Percentiles rank a stretch among this genome's conserved stretches.
Evolutionary conservation across 768 basidiomycete genomes (phyloP).

Genomic region (Boletus sp.): DNA sequence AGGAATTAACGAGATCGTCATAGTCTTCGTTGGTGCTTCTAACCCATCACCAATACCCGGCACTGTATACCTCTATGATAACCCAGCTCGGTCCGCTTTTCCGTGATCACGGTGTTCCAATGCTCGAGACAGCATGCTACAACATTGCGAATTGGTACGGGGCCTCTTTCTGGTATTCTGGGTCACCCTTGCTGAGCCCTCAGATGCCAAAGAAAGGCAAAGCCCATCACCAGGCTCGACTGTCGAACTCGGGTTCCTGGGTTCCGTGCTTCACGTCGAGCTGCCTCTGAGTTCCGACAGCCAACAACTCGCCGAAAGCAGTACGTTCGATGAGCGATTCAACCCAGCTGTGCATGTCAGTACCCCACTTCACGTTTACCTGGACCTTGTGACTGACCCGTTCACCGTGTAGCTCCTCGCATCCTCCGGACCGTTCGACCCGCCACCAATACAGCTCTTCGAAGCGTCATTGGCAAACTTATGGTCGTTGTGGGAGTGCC

Average conservation of each 20-base stretch:
- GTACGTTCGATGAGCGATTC: conserved; percentile 49
- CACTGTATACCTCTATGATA: conserved; percentile 71
- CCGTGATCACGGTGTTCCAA: conserved; percentile 67
- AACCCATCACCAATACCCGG: conserved; percentile 75
- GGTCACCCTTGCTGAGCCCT: conserved; percentile 7
- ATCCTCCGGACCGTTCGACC: conserved; percentile 54
- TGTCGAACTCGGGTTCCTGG: conserved; percentile 81
- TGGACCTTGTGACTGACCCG: not conserved
- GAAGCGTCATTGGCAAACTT: conserved; percentile 63
- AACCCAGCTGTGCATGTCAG: conserved; percentile 51
- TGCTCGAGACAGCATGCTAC: conserved; percentile 83
- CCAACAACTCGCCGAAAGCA: conserved; percentile 64
- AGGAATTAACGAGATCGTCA: conserved; percentile 1
- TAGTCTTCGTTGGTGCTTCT: conserved; percentile 65
- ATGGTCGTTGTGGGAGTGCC: conserved; percentile 92
- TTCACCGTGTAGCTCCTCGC: conserved; percentile 59
- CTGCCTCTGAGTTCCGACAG: conserved; percentile 66
- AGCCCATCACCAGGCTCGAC: conserved; percentile 61
- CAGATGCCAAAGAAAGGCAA: conserved; percentile 63
- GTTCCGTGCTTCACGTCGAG: conserved; percentile 68
- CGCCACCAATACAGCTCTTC: conserved; percentile 57
- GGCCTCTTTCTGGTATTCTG: not conserved
- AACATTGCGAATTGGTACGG: conserved; percentile 82
- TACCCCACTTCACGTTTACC: not conserved
- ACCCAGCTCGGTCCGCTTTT: conserved; percentile 72